phyloP scores from a whole-genome alignment of 345 rosid species.

The Euphorbia tirucalli region DNA sequence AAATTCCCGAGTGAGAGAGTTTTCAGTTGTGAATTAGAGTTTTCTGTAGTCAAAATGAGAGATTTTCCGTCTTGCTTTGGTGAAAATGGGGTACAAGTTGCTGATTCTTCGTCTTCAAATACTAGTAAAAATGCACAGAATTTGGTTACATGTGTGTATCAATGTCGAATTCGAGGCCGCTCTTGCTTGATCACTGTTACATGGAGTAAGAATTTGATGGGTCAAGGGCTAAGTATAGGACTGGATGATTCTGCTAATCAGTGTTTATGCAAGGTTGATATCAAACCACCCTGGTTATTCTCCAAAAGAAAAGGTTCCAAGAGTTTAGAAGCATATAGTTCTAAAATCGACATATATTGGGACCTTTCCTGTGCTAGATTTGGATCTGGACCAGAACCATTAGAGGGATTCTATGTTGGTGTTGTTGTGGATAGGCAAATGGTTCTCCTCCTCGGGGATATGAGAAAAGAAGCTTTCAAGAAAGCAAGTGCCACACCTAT shows the following conservation, averaged over 20 bases:
- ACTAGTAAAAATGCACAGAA: constrained; percentile 63
- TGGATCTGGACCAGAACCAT: constrained; percentile 86
- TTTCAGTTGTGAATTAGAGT: too few species aligned
- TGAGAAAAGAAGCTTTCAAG: constrained; percentile 85
- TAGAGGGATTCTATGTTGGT: constrained; percentile 73
- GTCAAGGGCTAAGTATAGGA: constrained; percentile 73
- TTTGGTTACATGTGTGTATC: constrained; percentile 70
- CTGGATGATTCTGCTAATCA: constrained; percentile 73
- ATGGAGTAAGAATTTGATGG: constrained; percentile 93
- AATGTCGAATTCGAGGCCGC: constrained; percentile 60
- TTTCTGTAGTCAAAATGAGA: constrained; percentile 68
- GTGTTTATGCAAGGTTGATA: constrained; percentile 84
- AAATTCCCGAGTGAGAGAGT: constrained; percentile 32
- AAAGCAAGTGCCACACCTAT: constrained; percentile 47
- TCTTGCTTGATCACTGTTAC: constrained; percentile 68
- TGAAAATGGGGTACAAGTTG: constrained; percentile 83
- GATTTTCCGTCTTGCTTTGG: constrained; percentile 97
- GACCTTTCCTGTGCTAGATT: constrained; percentile 82
- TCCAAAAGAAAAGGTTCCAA: constrained; percentile 89
- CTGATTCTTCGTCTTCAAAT: constrained; percentile 72
- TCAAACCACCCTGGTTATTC: constrained; percentile 94
- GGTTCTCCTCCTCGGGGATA: constrained; percentile 81
- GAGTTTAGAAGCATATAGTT: constrained; percentile 66
- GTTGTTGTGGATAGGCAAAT: constrained; percentile 72
- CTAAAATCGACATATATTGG: constrained; percentile 72